A percentile compares a stretch with the other conserved stretches of the same genome.
Conservation (phyloP, 2,329 filamentous ascomycete genomes). For the Cladosporium sp. region DNA sequence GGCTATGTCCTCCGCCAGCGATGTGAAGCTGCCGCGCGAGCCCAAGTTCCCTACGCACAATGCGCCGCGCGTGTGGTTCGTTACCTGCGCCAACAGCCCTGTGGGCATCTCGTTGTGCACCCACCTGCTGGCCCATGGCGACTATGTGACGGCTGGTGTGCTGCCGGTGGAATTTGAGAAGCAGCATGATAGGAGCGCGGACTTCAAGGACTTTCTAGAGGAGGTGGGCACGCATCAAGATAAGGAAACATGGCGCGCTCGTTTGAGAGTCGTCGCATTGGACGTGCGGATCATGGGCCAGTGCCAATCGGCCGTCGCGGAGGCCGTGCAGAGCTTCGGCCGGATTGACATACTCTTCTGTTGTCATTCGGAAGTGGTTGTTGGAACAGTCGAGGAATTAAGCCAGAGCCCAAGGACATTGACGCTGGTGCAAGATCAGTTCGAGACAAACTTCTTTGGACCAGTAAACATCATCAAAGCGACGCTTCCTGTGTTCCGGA, state of each 20-base stretch:
- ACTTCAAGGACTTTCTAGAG: conserved; percentile 73
- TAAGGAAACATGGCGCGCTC: conserved; percentile 73
- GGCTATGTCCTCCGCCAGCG: conserved; percentile 16
- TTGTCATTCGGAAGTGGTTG: conserved; percentile 80
- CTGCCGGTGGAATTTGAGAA: conserved; percentile 69
- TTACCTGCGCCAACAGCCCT: conserved; percentile 80
- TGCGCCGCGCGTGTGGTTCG: conserved; percentile 80
- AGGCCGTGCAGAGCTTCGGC: conserved; percentile 77
- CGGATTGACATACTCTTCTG: conserved; percentile 85
- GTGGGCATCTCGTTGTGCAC: conserved; percentile 76
- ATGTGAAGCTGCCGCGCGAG: conserved; percentile 27
- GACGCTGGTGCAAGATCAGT: conserved; percentile 80
- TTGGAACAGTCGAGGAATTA: conserved; percentile 88
- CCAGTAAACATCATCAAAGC: conserved; percentile 95
- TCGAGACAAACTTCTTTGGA: conserved; percentile 91
- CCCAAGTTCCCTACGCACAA: conserved; percentile 55
- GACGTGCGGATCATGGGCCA: conserved; percentile 58
- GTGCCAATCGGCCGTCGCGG: conserved; percentile 79
- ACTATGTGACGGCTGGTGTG: conserved; percentile 81
- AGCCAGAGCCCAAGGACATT: conserved; percentile 65
- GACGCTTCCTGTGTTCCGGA: conserved; percentile 69
- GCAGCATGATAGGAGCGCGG: conserved; percentile 62
- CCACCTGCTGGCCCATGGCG: conserved; percentile 80
- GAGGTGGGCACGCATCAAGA: conserved; percentile 39
- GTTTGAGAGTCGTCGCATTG: conserved; percentile 58